These are phyloP conservation scores for Cercospora beticola DNA, from an alignment of 2,329 filamentous ascomycete genomes.

Conservation along the genomic window DNA sequence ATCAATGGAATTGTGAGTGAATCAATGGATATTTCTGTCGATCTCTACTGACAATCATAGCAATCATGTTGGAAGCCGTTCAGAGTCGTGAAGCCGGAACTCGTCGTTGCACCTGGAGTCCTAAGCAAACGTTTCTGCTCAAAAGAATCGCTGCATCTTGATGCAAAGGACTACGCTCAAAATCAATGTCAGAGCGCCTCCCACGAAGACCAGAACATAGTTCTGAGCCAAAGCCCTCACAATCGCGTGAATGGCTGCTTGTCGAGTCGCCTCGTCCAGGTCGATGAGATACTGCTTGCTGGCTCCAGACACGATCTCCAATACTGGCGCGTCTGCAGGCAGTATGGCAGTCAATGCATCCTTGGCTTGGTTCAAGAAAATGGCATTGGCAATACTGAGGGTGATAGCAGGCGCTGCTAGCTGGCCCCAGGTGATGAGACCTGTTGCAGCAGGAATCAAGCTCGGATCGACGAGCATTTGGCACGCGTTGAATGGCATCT, in stretches of 20 bases:
- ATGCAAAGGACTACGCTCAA: slow-evolving; percentile 6
- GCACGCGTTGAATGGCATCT: slow-evolving; percentile 15
- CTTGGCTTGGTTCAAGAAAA: slow-evolving; percentile 13
- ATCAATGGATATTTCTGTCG: not conserved
- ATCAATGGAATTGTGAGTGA: not conserved
- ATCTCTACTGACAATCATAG: not conserved
- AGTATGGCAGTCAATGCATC: slow-evolving; percentile 1
- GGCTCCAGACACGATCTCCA: slow-evolving; percentile 5
- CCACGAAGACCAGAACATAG: slow-evolving; percentile 15
- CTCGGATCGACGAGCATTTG: slow-evolving; percentile 3
- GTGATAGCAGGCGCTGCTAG: slow-evolving; percentile 12
- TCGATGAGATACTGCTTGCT: slow-evolving; percentile 10
- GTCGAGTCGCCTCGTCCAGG: slow-evolving; percentile 4
- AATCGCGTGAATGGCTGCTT: slow-evolving; percentile 11
- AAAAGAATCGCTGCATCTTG: slow-evolving; percentile 4
- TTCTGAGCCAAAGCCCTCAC: slow-evolving; percentile 7
- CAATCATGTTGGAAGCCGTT: not conserved
- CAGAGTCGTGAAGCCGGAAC: not conserved
- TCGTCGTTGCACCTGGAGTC: not conserved
- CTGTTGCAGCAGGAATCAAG: slow-evolving; percentile 5
- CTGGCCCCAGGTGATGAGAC: slow-evolving; percentile 16
- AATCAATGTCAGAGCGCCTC: slow-evolving; percentile 13
- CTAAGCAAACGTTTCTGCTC: not conserved
- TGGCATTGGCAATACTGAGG: slow-evolving; percentile 15
- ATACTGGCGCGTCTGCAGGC: not conserved